These are phyloP conservation scores for Hirsutella minnesotensis DNA, from an alignment of 2,329 filamentous ascomycete species.

Conservation along the genomic window DNA sequence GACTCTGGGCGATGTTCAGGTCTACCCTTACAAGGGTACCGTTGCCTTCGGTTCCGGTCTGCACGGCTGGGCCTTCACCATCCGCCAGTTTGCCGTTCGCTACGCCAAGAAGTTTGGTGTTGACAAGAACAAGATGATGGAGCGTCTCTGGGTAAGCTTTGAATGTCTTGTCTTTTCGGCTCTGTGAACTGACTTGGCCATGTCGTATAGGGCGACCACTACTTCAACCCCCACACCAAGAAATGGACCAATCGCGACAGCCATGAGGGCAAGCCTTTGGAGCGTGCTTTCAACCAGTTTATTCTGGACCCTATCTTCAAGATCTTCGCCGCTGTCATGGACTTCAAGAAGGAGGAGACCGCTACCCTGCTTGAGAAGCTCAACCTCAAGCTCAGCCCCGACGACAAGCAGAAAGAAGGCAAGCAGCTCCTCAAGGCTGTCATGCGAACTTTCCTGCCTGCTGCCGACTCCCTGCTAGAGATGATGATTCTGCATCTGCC, in stretches of 20 bases:
- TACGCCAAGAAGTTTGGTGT: slow-evolving; percentile 99
- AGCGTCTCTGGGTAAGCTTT: slow-evolving; percentile 82
- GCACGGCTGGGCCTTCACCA: slow-evolving; percentile 98
- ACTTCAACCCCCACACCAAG: slow-evolving; percentile 99
- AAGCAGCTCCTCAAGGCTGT: slow-evolving; percentile 96
- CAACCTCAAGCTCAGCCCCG: slow-evolving; percentile 74
- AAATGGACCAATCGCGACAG: slow-evolving; percentile 92
- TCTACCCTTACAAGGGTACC: slow-evolving; percentile 95
- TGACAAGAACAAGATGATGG: slow-evolving; percentile 99
- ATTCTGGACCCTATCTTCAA: slow-evolving; percentile 99
- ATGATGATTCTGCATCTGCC: slow-evolving; percentile 99
- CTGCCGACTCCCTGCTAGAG: slow-evolving; percentile 94
- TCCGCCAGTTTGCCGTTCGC: slow-evolving; percentile 89
- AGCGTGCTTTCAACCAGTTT: slow-evolving; percentile 99
- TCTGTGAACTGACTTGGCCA: slow-evolving; percentile 5
- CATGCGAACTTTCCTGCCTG: slow-evolving; percentile 98
- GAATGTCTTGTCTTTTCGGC: slow-evolving; percentile 2
- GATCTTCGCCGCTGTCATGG: slow-evolving; percentile 93
- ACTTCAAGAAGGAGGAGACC: slow-evolving; percentile 96
- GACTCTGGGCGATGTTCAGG: slow-evolving; percentile 91
- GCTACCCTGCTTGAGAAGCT: slow-evolving; percentile 80
- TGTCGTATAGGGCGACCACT: slow-evolving; percentile 68
- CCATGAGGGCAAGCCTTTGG: slow-evolving; percentile 76
- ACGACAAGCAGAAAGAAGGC: slow-evolving; percentile 90
- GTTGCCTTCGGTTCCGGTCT: slow-evolving; percentile 99